These are phyloP conservation scores for Pichia occidentalis DNA, from an alignment of 805 yeast genomes.

Conservation along the genomic window DNA sequence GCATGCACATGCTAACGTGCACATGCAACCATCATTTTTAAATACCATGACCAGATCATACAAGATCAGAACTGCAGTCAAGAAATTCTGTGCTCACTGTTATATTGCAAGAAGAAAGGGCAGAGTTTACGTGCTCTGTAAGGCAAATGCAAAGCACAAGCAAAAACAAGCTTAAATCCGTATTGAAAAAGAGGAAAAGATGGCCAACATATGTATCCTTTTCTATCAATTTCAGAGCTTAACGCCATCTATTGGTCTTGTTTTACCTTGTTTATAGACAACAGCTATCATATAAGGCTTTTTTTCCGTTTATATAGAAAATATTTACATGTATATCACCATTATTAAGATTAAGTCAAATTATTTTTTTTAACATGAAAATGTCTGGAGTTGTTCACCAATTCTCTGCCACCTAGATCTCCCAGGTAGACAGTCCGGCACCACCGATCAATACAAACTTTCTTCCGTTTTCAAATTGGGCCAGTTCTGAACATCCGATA, in stretches of 20 bases:
- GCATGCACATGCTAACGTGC: slow-evolving; percentile 7
- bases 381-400: no score
- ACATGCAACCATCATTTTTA: slow-evolving; percentile 14
- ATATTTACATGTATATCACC: slow-evolving; percentile 2
- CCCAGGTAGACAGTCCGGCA: slow-evolving; percentile 51
- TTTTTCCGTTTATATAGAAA: background rate
- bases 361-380: background rate
- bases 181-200: background rate
- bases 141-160: slow-evolving; percentile 86
- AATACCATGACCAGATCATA: slow-evolving; percentile 51
- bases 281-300: background rate
- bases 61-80: slow-evolving; percentile 88
- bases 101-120: slow-evolving; percentile 93
- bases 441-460: slow-evolving; percentile 59
- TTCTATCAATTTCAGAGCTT: no score
- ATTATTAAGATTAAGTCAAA: background rate
- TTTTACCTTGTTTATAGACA: slow-evolving; percentile 8
- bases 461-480: slow-evolving; percentile 22
- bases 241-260: no score
- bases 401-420: slow-evolving; percentile 4
- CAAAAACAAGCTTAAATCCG: slow-evolving; percentile 70
- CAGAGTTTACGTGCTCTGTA: slow-evolving; percentile 87
- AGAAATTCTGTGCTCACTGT: slow-evolving; percentile 89
- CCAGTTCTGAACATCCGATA: slow-evolving; percentile 64
- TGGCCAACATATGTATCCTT: no score